Percentiles rank a stretch among this genome's conserved stretches.
phyloP scores from a whole-genome alignment of 345 rosid species.

The Populus tremula region DNA sequence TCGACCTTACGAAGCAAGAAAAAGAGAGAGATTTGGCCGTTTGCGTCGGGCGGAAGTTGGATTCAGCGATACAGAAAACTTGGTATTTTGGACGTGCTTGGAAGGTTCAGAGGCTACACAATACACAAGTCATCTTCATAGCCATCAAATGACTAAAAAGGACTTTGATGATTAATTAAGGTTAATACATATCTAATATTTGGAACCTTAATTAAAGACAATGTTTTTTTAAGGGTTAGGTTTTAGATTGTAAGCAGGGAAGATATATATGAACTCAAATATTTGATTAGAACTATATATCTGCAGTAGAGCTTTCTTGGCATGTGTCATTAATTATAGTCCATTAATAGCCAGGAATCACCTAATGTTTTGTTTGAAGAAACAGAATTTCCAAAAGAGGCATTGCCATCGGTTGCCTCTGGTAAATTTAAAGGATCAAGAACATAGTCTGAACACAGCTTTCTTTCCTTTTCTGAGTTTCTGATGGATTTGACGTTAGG shows the following conservation, averaged over 20 bases:
- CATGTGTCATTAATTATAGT: background rate
- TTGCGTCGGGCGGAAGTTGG: conserved; percentile 23
- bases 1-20: background rate
- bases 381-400: background rate
- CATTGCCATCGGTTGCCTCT: background rate
- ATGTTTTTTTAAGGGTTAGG: background rate
- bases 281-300: background rate
- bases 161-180: background rate
- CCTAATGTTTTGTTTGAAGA: background rate
- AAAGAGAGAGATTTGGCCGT: background rate
- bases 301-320: background rate
- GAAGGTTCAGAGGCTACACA: background rate
- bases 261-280: background rate
- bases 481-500: background rate
- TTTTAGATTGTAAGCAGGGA: background rate
- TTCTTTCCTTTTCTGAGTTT: background rate
- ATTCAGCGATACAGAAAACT: conserved; percentile 21
- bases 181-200: too few relatives aligned
- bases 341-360: background rate
- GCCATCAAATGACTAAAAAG: background rate
- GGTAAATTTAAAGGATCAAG: too few relatives aligned
- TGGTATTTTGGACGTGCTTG: conserved; percentile 3
- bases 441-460: background rate
- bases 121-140: background rate
- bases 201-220: background rate